Conservation (phyloP, 805 yeast species). For the Metschnikowia bowlesiae region DNA sequence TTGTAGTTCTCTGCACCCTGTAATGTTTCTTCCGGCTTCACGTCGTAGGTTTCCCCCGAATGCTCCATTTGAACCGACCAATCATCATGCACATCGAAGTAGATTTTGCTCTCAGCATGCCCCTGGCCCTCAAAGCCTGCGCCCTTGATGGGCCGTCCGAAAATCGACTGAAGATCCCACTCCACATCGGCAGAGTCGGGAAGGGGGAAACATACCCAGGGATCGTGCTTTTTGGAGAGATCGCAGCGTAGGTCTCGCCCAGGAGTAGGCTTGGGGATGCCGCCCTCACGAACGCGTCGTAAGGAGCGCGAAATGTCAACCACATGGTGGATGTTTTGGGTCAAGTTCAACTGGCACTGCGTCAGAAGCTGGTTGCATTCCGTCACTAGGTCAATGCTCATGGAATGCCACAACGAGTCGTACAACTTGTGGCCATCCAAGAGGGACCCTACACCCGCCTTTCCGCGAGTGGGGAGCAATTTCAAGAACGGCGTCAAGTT, state of each 20-base stretch:
- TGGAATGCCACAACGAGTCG: slow-evolving; percentile 90
- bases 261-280: slow-evolving; percentile 76
- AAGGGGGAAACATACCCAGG: slow-evolving; percentile 76
- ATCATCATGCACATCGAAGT: slow-evolving; percentile 35
- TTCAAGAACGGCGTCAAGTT: slow-evolving; percentile 91
- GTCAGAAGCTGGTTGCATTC: slow-evolving; percentile 35
- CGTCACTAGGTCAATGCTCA: slow-evolving; percentile 78
- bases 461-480: slow-evolving; percentile 86
- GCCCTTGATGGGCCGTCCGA: slow-evolving; percentile 65
- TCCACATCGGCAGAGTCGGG: slow-evolving; percentile 44
- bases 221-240: slow-evolving; percentile 47
- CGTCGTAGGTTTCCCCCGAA: slow-evolving; percentile 3
- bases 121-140: slow-evolving; percentile 50
- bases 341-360: slow-evolving; percentile 50
- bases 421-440: slow-evolving; percentile 88
- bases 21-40: slow-evolving; percentile 10
- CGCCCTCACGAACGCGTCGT: slow-evolving; percentile 53
- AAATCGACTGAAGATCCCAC: slow-evolving; percentile 60
- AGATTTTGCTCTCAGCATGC: slow-evolving; percentile 17
- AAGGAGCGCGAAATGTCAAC: slow-evolving; percentile 64
- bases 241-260: slow-evolving; percentile 77
- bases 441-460: slow-evolving; percentile 78
- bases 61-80: slow-evolving; percentile 45
- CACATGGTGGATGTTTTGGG: slow-evolving; percentile 67
- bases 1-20: slow-evolving; percentile 25